phyloP scores from a whole-genome alignment of 345 rosid genomes.

The Ceriops tagal region DNA sequence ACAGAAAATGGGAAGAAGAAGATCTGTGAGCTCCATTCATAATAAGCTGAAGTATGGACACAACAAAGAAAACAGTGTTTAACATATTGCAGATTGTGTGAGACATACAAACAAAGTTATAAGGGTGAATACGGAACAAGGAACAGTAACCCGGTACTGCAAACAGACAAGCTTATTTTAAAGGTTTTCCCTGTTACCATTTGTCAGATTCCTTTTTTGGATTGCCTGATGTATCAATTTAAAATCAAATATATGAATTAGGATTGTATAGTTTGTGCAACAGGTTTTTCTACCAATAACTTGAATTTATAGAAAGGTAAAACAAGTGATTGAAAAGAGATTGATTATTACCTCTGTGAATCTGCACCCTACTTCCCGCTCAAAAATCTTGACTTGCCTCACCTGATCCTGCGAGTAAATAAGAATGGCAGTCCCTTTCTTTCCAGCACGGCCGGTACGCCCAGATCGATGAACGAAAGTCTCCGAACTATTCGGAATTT shows the following conservation, averaged over 20 bases:
- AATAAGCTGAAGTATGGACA: neutral
- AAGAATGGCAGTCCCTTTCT: constrained; percentile 88
- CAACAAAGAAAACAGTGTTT: too few relatives aligned
- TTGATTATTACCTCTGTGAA: constrained; percentile 60
- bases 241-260: neutral
- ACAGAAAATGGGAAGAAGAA: neutral
- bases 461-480: constrained; percentile 99
- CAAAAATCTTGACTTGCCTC: constrained; percentile 58
- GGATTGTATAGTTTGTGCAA: neutral
- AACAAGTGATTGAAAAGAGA: constrained; percentile 4
- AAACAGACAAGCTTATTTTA: too few relatives aligned
- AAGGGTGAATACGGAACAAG: too few relatives aligned
- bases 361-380: constrained; percentile 81
- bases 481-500: constrained; percentile 85
- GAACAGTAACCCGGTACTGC: too few relatives aligned
- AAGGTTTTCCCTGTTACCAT: too few relatives aligned
- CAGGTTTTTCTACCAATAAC: neutral
- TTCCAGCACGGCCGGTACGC: constrained; percentile 97
- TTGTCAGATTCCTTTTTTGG: too few relatives aligned
- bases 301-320: neutral
- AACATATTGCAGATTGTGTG: too few relatives aligned
- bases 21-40: neutral
- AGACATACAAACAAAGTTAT: too few relatives aligned
- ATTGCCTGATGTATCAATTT: neutral
- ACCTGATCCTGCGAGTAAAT: constrained; percentile 61